These are phyloP conservation scores for Verticillium isaacii DNA, from an alignment of 2,329 filamentous ascomycete genomes.

Conservation along the genomic window DNA sequence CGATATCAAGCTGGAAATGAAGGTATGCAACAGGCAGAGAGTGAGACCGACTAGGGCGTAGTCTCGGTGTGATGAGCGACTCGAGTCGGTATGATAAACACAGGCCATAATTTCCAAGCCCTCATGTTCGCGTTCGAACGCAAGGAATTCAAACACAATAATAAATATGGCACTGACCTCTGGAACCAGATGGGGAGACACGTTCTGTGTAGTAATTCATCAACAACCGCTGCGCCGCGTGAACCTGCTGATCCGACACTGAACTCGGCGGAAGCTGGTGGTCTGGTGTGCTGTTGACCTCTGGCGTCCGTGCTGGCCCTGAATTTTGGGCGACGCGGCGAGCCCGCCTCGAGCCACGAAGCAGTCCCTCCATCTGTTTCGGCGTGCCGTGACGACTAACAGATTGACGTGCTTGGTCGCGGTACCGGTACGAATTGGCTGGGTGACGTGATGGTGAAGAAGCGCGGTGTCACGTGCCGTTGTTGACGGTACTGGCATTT, in stretches of 20 bases:
- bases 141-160: not conserved
- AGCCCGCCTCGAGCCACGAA: slow-evolving; percentile 2
- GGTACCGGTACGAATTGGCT: not conserved
- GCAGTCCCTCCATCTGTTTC: slow-evolving; percentile 3
- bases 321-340: slow-evolving; percentile 2
- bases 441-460: not conserved
- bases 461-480: not conserved
- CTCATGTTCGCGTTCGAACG: not conserved
- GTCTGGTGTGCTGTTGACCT: not conserved
- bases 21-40: no score
- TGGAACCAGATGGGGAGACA: not conserved
- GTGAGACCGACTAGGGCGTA: no score
- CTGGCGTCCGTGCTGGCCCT: not conserved
- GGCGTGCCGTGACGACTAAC: not conserved
- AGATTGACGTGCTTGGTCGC: not conserved
- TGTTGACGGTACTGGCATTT: not conserved
- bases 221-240: slow-evolving; percentile 1
- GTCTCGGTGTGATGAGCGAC: no score
- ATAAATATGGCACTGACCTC: not conserved
- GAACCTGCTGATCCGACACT: not conserved
- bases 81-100: no score
- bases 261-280: not conserved
- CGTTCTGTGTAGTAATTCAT: slow-evolving; percentile 1
- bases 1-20: no score
- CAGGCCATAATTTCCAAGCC: no score